Conservation (phyloP, 2,329 filamentous ascomycete genomes). For the Penicillium sp. region DNA sequence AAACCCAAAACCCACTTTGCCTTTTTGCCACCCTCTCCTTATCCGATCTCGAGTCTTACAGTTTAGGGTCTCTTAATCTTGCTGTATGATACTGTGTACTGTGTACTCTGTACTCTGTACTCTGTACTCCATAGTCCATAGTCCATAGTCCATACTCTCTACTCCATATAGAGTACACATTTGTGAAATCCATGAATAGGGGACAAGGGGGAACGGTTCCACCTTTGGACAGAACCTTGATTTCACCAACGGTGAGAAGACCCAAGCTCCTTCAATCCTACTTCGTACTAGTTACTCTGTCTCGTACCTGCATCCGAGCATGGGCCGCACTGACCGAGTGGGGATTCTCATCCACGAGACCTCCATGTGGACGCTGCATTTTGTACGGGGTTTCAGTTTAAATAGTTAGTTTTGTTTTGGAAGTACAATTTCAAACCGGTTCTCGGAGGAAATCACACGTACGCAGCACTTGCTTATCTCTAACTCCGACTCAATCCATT, state of each 20-base stretch:
- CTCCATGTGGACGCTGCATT: conserved; percentile 17
- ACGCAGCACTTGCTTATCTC: conserved; percentile 1
- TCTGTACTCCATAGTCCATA: too few species aligned
- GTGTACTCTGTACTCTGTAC: background rate
- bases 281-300: background rate
- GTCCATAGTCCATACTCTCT: too few species aligned
- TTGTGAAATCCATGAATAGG: background rate
- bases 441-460: background rate
- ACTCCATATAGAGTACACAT: background rate
- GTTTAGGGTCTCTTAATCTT: too few species aligned
- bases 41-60: background rate
- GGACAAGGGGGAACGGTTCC: background rate
- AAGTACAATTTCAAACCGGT: too few species aligned
- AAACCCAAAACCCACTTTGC: conserved; percentile 7
- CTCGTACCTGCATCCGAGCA: conserved; percentile 22
- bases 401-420: background rate
- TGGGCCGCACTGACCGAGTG: conserved; percentile 1
- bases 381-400: background rate
- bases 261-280: background rate
- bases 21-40: conserved; percentile 1
- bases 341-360: conserved; percentile 19
- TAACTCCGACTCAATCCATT: conserved; percentile 1
- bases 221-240: background rate
- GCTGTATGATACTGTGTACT: background rate
- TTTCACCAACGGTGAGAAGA: too few species aligned